Percentiles rank a stretch among this genome's conserved stretches.
phyloP scores from a whole-genome alignment of 176 grass and related monocot species.

The Coix lacrymajobi region DNA sequence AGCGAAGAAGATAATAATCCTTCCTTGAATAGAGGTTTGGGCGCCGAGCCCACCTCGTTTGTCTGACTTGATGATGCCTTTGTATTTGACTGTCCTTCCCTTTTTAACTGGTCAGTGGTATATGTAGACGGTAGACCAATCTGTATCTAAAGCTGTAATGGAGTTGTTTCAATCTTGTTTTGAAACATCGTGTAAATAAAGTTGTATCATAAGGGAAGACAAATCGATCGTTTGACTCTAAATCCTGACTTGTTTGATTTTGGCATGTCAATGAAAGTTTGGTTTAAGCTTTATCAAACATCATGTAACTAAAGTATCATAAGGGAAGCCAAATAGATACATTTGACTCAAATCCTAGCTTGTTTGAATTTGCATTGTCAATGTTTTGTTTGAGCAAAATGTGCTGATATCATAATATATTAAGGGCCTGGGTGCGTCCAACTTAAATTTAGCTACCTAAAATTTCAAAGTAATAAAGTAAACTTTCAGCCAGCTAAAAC shows the following conservation, averaged over 20 bases:
- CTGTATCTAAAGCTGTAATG: not conserved
- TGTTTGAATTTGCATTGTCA: too few species aligned
- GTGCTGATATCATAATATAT: too few species aligned
- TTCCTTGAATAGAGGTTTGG: too few species aligned
- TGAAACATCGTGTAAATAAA: not conserved
- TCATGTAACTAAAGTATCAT: too few species aligned
- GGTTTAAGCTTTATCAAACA: too few species aligned
- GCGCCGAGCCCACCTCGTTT: not conserved
- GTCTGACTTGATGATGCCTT: not conserved
- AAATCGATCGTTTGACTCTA: not conserved
- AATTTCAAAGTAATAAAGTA: too few species aligned
- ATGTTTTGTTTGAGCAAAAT: too few species aligned
- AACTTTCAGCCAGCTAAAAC: too few species aligned
- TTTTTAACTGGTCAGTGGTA: not conserved
- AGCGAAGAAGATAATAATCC: conserved; percentile 24
- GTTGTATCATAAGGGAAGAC: not conserved
- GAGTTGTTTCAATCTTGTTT: not conserved
- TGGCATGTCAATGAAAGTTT: not conserved
- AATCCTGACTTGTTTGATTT: not conserved
- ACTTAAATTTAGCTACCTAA: too few species aligned
- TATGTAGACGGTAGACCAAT: not conserved
- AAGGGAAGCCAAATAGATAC: too few species aligned
- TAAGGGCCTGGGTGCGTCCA: too few species aligned
- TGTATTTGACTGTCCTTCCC: not conserved
- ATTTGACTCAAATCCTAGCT: too few species aligned